Conservation (phyloP, 208 protist species). For the Leishmania tropica region DNA sequence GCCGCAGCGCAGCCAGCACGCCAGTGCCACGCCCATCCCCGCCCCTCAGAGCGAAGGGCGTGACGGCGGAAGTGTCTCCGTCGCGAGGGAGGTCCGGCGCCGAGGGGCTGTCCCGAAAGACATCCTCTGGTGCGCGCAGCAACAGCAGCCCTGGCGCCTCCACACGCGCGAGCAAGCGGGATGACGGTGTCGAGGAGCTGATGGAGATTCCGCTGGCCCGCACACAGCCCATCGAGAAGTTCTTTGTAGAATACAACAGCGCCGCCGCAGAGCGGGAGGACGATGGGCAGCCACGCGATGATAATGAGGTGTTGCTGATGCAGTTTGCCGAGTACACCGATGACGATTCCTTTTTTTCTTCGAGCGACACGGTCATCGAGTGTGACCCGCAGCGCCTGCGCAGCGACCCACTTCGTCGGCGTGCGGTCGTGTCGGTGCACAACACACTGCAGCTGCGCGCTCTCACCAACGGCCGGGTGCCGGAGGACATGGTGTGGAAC, state of each 20-base stretch:
- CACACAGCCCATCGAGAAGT: constrained; percentile 73
- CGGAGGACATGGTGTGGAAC: constrained; percentile 58
- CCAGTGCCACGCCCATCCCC: constrained; percentile 1
- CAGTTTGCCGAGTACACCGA: constrained; percentile 92
- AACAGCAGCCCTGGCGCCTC: constrained; percentile 29
- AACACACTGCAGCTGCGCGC: constrained; percentile 66
- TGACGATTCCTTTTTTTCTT: constrained; percentile 91
- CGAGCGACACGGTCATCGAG: constrained; percentile 64
- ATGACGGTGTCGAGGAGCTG: constrained; percentile 64
- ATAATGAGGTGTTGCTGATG: constrained; percentile 81
- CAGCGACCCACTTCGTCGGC: constrained; percentile 47
- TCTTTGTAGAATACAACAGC: constrained; percentile 74
- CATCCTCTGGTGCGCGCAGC: constrained; percentile 17
- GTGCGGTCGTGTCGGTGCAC: constrained; percentile 60
- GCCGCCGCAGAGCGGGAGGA: constrained; percentile 32
- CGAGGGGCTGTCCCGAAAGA: constrained; percentile 5
- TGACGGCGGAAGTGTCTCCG: neutral
- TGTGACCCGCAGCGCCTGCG: constrained; percentile 59
- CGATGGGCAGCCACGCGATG: constrained; percentile 57
- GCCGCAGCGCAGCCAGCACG: constrained; percentile 8
- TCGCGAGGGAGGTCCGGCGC: constrained; percentile 9
- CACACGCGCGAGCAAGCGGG: constrained; percentile 19
- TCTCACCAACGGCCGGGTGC: constrained; percentile 58
- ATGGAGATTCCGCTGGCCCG: constrained; percentile 53
- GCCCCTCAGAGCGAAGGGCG: neutral